Base-by-base conservation (phyloP, 2,329 filamentous ascomycete genomes). In the Colletotrichum lini region DNA sequence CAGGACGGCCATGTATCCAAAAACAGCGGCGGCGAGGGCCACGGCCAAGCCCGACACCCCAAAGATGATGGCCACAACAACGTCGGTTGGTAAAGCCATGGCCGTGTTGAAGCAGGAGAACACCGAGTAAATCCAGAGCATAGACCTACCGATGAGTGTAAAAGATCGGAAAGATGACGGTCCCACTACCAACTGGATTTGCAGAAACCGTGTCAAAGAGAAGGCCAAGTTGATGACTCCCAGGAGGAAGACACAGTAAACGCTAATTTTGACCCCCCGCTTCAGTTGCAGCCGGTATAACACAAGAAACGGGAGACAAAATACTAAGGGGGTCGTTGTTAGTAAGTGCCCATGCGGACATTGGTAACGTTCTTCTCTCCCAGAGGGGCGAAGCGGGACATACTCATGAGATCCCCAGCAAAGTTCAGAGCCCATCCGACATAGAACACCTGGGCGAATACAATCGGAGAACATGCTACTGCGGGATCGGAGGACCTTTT, bases 391-490 rank as follows among this genome's bases (percentile, higher is more conserved):
- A 8, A 18, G 8, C 10, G 8, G 26, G 12, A 18, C 47, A 42
- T 26, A 62, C 59, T 53, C 10, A 42, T 26, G 8, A 62, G 8
- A 7, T 62, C 59, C 10, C 35, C 59, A 7, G 59, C 9, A 12
- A 62, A 62, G n/a, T 62, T 62, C 59, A 62, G 42, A 2, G 47
- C 47, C 59, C 47, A 62, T 6, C 47, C 59, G 59, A 62, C n/a
- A 12, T 62, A 21, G 7, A 62, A 62, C 15, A 62, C 21, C 16
- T 8, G 15, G n/a, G 35, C 21, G 15, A 44, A 50, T 12, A 52
- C 15, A 2, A 42, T 38, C 2, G n/a, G 13, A 15, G n/a, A 12
- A 21, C 59, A 62, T 8, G 59, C 59, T 6, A 62, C 30, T 26
- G 30, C 21, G 6, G 59, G 59, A 42, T 62, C 47, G 12, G n/a